Base-by-base conservation (phyloP, 768 basidiomycete genomes). In the Lactarius hatsudake region DNA sequence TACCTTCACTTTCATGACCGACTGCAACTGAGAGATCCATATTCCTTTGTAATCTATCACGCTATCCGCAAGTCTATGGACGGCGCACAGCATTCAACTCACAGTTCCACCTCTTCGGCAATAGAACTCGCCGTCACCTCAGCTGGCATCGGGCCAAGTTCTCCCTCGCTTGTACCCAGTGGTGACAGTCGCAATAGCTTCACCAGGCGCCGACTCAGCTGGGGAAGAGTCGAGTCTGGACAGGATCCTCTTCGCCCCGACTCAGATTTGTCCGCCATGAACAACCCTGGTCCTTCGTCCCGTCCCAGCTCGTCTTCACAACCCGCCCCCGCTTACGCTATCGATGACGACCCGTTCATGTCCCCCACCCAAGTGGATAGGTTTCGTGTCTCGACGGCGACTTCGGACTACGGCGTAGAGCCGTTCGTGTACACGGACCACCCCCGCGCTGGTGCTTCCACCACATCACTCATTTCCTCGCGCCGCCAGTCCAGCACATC, bases 201-300 rank as follows among this genome's bases (percentile, higher is more conserved):
- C 69, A 73, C 87, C 43, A 81, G 87, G 68, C 78, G 87, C 59
- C 81, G 88, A 65, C 75, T 80, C 1, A 89, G 88, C 72, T 86
- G 88, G 86, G 83, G 84, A 28, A 75, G 76, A 28, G 70, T 79
- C 54, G 81, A 84, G 65, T 70, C 74, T 54, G 79, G 79, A 61
- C 81, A 80, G 71, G 84, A 86, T 74, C 83, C 82, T 15, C 76
- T 84, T 61, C 79, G 77, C 63, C 75, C 82, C 65, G 76, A 81
- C 59, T 6, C 23, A 13, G 48, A 23, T 23, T 66, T 77, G 63
- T 66, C 64, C 51, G 34, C 73, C 30, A 68, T 70, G 62, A 74
- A 75, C 23, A 23, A 65, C 67, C 70, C 53, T 64, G 68, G 72
- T 69, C 71, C 66, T 72, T 66, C 64, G 1, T 61, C 64, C 23